Base-by-base conservation (phyloP, 257 asterid genomes). In the Petunia secreta region DNA sequence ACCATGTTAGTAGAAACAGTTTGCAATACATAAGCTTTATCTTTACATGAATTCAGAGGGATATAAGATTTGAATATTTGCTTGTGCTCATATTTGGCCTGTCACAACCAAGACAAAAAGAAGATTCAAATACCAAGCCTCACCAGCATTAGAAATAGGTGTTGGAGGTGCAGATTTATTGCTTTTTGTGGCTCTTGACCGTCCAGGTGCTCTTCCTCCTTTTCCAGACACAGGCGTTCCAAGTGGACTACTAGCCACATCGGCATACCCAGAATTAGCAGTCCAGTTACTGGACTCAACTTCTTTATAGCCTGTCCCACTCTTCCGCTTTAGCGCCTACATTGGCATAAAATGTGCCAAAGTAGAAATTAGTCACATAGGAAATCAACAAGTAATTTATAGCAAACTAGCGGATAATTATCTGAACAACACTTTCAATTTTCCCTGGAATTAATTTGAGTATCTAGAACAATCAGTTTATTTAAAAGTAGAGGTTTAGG, bases 271-370 rank as follows among this genome's bases (percentile, higher is more conserved):
- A 4, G 95, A 87, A 89, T 89, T 90, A 81, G 91, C 82, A 67
- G 86, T 66, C 87, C 89, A 81, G 80, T 86, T 90, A 59, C 84
- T 81, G 59, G 94, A 78, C 80, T 89, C 90, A 53, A 68, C 92
- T 80, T 85, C 91, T 75, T 80, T 86, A 68, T 85, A 82, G 75
- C 68, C 92, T 41, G 78, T 75, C 77, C 85, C 90, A 83, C 81
- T 82, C 90, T 91, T 93, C 86, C 96, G 81, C 91, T 95, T 93
- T 76, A 86, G 80, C 25, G 89, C 90, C 99, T 95, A 91, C 59
- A 38, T 48, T 76, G 82, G 16, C 69, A 74, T 82, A 73, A 75
- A 87, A 55, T 37, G 81, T 55, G 6, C 71, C 63, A 79, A 75
- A 80, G 82, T 40, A 65, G 8, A 48, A 68, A 54, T 84, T 79